These are phyloP conservation scores for Nannizzia gypsea DNA, from an alignment of 2,329 filamentous ascomycete genomes.

Conservation along the genomic window DNA sequence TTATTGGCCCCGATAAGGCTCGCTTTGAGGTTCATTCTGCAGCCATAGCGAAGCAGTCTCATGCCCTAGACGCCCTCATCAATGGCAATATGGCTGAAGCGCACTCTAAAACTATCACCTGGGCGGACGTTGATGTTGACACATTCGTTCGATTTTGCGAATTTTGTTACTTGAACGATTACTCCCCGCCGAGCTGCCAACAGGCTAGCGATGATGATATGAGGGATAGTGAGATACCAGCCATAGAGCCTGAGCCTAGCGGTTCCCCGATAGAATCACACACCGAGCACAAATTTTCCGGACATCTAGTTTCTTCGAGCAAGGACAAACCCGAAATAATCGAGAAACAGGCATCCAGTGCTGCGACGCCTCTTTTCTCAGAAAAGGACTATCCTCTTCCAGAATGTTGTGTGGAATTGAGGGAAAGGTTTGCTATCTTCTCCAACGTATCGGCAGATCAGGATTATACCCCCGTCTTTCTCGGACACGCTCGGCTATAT, in stretches of 20 bases:
- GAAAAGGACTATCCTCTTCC: neutral
- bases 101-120: neutral
- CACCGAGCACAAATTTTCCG: too few relatives aligned
- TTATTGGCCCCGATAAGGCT: neutral
- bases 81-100: neutral
- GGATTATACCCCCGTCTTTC: slow-evolving; percentile 26
- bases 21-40: neutral
- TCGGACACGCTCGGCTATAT: slow-evolving; percentile 31
- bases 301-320: too few relatives aligned
- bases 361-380: too few relatives aligned
- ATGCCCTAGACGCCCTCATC: neutral
- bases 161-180: neutral
- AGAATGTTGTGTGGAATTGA: neutral
- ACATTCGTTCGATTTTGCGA: neutral
- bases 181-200: neutral
- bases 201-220: neutral
- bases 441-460: slow-evolving; percentile 9
- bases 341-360: too few relatives aligned
- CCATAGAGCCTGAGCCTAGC: too few relatives aligned
- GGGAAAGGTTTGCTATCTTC: neutral
- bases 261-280: too few relatives aligned
- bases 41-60: neutral
- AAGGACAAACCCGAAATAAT: too few relatives aligned
- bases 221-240: neutral
- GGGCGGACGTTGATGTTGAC: neutral